Base-by-base conservation (phyloP, 306 rosid species). In the Prunus padus region DNA sequence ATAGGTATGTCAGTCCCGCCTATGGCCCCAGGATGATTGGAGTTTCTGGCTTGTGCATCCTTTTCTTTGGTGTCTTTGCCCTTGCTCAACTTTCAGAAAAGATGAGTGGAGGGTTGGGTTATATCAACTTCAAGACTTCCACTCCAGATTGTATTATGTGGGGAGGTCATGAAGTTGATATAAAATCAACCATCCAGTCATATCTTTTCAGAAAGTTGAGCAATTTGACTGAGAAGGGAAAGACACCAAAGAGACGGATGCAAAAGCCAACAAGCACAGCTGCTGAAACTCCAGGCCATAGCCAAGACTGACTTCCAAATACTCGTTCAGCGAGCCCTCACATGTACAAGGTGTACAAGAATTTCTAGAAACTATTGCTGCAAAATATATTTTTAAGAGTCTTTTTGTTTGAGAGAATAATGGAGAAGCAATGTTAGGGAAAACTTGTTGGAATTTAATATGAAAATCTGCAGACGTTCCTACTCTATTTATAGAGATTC, bases 181-280 rank as follows among this genome's bases (percentile, higher is more conserved):
- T 19, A 67, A 31, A 31, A 4, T 0, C 16, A 42, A 30, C 16
- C 31, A 16, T 31, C 37, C 3, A 25, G 47, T 91, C 81, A 92
- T 85, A 92, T 85, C 97, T 88, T 72, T 30, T 92, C 65, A 90
- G 99, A 74, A 92, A 95, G 82, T 92, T 95, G 82, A 95, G 81
- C 61, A 84, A 2, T 74, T 82, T 92, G 76, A 92, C 86, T 0
- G 98, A 94, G 80, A 84, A 26, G 42, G 94, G 96, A 72, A 91
- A 94, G 66, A 83, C 69, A 1, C 84, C 61, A 42, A 92, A 95
- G 87, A 92, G 90, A 15, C 92, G 7, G 72, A 89, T 3, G 75
- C 64, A 72, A 78, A 95, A 92, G 68, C 76, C 88, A 37, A 92
- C 10, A 49, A 95, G 96, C 59, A 82, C 91, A 1, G 72, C 55